phyloP scores from a whole-genome alignment of 2,329 filamentous ascomycete species.

The Truncatella angustata region DNA sequence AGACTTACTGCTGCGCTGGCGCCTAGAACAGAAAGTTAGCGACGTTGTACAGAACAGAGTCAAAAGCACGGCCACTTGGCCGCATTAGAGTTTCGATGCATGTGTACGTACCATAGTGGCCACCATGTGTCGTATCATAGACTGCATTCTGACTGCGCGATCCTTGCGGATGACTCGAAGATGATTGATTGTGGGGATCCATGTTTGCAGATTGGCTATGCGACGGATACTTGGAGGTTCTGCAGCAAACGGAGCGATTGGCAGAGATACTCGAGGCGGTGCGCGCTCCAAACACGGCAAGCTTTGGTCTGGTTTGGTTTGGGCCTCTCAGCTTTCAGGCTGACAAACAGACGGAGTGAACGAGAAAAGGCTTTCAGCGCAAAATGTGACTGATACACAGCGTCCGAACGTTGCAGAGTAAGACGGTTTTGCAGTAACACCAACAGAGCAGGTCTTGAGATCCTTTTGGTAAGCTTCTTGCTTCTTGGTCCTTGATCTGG shows the following conservation, averaged over 20 bases:
- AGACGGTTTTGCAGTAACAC: background rate
- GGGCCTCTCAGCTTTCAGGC: background rate
- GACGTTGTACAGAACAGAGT: slow-evolving; percentile 28
- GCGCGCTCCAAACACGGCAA: background rate
- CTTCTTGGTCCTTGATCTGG: background rate
- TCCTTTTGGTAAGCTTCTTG: no score
- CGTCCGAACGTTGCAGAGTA: background rate
- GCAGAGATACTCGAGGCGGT: background rate
- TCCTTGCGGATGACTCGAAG: slow-evolving; percentile 57
- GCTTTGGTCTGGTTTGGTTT: background rate
- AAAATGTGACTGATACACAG: no score
- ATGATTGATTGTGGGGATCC: slow-evolving; percentile 52
- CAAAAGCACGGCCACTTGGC: slow-evolving; percentile 8
- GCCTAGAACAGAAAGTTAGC: slow-evolving; percentile 36
- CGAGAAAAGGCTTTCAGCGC: background rate
- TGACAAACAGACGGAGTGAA: background rate
- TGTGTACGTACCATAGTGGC: slow-evolving; percentile 67
- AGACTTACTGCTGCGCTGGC: slow-evolving; percentile 46
- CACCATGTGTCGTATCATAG: slow-evolving; percentile 73
- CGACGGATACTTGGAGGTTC: background rate
- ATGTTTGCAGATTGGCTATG: slow-evolving; percentile 34
- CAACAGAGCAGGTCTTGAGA: no score
- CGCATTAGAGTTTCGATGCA: slow-evolving; percentile 5
- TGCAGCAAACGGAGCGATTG: slow-evolving; percentile 1
- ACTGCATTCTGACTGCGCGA: slow-evolving; percentile 32